Base-by-base conservation (phyloP, 2,329 filamentous ascomycete species). In the Ascochyta viciae-villosae region DNA sequence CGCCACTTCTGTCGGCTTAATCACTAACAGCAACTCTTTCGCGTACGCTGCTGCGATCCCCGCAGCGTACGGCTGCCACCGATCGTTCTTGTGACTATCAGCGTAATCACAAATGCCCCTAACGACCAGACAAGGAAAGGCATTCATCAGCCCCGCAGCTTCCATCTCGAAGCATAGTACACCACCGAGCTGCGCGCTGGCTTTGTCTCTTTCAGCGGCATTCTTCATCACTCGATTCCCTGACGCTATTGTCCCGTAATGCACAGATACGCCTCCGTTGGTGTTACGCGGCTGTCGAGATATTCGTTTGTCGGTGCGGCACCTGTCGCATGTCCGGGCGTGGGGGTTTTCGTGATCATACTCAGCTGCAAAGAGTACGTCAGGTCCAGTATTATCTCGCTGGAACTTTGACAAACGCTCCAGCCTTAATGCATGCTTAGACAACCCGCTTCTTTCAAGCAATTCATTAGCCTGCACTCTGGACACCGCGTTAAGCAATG, bases 181-280 rank as follows among this genome's bases (percentile, higher is more conserved):
- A 1, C 40, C 45, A 22, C 43, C 53, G 10, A 56, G 58, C 58
- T 54, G 58, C 60, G 49, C 58, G 24, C 46, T 48, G 38, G 44
- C 15, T 22, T 13, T 22, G 37, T 57, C 49, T 23, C 53, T 27
- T 38, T 48, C 23, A 50, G 51, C 37, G n/a, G 58, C 55, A 35
- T 41, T 33, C 43, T 43, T 52, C 22, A 52, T 59, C 35, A 60
- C 52, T 26, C 47, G 44, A 23, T 57, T 55, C 24, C 57, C 49
- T 1, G 47, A 53, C 12, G 48, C 57, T 8, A 60, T 60, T 10
- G 57, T 56, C n/a, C 57, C 48, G 24, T 60, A 50, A 15, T 60
- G 57, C 7, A 53, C 24, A 5, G 29, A n/a, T 13, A 53, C 33
- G 6, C 9, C 26, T 27, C 6, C 26, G 6, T 9, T 9, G 26